Evolutionary conservation across 2,329 filamentous ascomycete genomes (phyloP).

Genomic region (Aspergillus bombycis): DNA sequence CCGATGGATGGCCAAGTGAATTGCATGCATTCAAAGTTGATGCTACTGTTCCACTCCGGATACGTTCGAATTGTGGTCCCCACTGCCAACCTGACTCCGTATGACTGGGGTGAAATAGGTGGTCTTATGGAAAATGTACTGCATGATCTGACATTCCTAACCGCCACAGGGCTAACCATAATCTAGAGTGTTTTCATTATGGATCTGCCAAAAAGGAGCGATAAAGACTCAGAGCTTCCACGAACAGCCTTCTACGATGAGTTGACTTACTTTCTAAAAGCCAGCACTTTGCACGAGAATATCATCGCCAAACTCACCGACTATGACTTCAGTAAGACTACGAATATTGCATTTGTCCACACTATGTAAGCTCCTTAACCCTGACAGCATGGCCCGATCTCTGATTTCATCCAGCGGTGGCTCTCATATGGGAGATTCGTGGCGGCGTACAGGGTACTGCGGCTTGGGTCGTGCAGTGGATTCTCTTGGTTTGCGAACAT

Average conservation of each 20-base stretch:
- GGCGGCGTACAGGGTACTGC: conserved; percentile 67
- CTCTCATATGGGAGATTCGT: conserved; percentile 54
- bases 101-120: conserved; percentile 88
- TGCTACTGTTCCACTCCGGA: conserved; percentile 76
- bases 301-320: conserved; percentile 70
- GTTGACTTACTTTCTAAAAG: conserved; percentile 69
- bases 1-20: conserved; percentile 71
- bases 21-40: conserved; percentile 92
- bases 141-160: neutral
- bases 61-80: conserved; percentile 82
- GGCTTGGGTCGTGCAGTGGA: conserved; percentile 71
- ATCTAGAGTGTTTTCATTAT: conserved; percentile 80
- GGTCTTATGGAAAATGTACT: conserved; percentile 77
- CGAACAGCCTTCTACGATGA: conserved; percentile 68
- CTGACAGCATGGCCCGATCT: neutral
- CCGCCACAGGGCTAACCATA: conserved; percentile 13
- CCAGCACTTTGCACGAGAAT: conserved; percentile 65
- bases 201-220: conserved; percentile 68
- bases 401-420: conserved; percentile 54
- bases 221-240: conserved; percentile 23
- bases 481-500: conserved; percentile 63
- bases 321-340: conserved; percentile 81
- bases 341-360: conserved; percentile 77
- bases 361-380: conserved; percentile 65
- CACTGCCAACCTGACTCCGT: conserved; percentile 80